These are phyloP conservation scores for Pseudogymnoascus sp. DNA, from an alignment of 2,329 filamentous ascomycete genomes.

Conservation along the genomic window DNA sequence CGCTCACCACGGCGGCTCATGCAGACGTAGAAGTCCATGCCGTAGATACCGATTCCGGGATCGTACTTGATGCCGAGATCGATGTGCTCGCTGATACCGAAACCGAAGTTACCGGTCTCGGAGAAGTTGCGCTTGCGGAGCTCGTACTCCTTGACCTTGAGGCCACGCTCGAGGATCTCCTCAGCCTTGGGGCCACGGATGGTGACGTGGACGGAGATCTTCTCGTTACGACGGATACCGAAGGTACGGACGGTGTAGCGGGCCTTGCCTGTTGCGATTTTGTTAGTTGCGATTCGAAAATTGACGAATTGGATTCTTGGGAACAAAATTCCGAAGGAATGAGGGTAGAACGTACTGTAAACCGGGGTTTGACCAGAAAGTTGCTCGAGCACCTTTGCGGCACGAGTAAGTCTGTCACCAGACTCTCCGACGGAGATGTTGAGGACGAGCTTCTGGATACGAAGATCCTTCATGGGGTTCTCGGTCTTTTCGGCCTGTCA, in stretches of 20 bases:
- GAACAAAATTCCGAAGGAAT: neutral
- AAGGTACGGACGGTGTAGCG: constrained; percentile 99
- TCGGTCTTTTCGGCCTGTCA: constrained; percentile 68
- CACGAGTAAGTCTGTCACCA: constrained; percentile 99
- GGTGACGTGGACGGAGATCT: constrained; percentile 98
- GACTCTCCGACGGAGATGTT: constrained; percentile 99
- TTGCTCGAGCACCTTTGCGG: constrained; percentile 99
- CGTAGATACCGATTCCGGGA: constrained; percentile 95
- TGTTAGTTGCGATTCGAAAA: constrained; percentile 15
- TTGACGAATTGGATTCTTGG: constrained; percentile 14
- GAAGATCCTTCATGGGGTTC: constrained; percentile 99
- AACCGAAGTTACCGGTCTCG: constrained; percentile 99
- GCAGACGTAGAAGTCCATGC: constrained; percentile 99
- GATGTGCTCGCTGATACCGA: constrained; percentile 99
- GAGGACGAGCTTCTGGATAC: constrained; percentile 98
- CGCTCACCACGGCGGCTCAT: constrained; percentile 97
- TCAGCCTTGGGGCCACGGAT: constrained; percentile 98
- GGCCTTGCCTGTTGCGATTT: constrained; percentile 68
- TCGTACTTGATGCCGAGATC: constrained; percentile 99
- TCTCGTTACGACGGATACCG: constrained; percentile 99
- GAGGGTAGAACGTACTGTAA: constrained; percentile 64
- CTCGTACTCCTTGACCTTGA: constrained; percentile 99
- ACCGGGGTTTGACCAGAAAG: constrained; percentile 98
- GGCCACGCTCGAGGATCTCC: constrained; percentile 99
- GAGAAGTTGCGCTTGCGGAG: constrained; percentile 99